Evolutionary conservation across 768 basidiomycete genomes (phyloP).

Genomic region (Imleria badia): DNA sequence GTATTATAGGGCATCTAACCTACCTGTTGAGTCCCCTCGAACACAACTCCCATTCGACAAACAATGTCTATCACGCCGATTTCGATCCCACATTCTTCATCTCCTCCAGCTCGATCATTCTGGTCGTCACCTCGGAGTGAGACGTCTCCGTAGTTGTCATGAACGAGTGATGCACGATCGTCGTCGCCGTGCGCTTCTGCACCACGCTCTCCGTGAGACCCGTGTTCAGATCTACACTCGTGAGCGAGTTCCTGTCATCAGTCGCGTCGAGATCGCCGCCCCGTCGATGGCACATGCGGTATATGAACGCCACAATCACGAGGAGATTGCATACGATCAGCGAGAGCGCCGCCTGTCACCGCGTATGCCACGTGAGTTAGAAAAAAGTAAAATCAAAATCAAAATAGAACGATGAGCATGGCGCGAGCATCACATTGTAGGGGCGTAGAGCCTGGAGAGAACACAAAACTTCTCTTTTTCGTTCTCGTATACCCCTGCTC

Average conservation of each 20-base stretch:
- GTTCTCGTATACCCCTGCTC: too few species aligned
- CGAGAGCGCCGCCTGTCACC: conserved; percentile 20
- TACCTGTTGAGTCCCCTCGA: too few species aligned
- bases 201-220: too few species aligned
- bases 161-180: background rate
- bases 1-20: too few species aligned
- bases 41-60: background rate
- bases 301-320: conserved; percentile 24
- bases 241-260: conserved; percentile 5
- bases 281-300: conserved; percentile 11
- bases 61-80: background rate
- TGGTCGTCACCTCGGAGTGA: background rate
- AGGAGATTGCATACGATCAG: conserved; percentile 28
- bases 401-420: too few species aligned
- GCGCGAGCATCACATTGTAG: background rate
- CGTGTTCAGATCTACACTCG: conserved; percentile 17
- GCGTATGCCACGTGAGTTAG: background rate
- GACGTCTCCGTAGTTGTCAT: background rate
- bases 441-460: background rate
- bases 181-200: background rate
- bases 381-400: too few species aligned
- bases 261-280: conserved; percentile 7
- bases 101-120: background rate
- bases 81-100: background rate
- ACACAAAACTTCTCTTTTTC: background rate